phyloP scores from a whole-genome alignment of 1,284 basidiomycete species.

The Crucibulum cyathiforme region DNA sequence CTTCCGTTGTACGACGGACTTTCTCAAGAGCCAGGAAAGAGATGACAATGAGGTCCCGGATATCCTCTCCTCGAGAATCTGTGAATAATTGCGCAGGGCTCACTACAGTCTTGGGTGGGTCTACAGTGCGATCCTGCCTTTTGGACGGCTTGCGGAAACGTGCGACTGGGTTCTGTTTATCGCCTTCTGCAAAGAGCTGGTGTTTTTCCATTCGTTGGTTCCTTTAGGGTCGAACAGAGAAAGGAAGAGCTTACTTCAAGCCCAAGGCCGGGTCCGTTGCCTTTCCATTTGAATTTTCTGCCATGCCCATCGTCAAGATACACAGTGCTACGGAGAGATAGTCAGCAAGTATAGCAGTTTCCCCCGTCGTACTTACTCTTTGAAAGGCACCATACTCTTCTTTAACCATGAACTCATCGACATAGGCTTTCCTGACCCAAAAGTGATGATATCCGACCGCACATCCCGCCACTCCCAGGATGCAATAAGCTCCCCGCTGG shows the following conservation, averaged over 20 bases:
- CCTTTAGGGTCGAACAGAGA: neutral
- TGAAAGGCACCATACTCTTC: constrained; percentile 50
- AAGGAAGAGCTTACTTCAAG: constrained; percentile 35
- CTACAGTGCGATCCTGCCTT: constrained; percentile 20
- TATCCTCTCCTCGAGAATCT: constrained; percentile 37
- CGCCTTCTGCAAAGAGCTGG: constrained; percentile 44
- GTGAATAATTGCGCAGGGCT: constrained; percentile 37
- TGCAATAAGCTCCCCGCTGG: constrained; percentile 33
- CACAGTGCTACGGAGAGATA: neutral
- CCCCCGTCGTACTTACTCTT: constrained; percentile 35
- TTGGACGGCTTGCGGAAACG: constrained; percentile 38
- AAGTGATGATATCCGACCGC: constrained; percentile 37
- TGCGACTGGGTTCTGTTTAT: constrained; percentile 42
- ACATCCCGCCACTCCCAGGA: constrained; percentile 43
- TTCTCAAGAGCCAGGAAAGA: constrained; percentile 50
- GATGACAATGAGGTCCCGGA: constrained; percentile 42
- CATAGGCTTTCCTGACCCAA: constrained; percentile 28
- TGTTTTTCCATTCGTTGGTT: neutral
- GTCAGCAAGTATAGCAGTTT: too few species aligned
- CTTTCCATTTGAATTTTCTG: constrained; percentile 48
- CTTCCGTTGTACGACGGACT: constrained; percentile 27
- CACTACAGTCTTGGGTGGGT: constrained; percentile 15
- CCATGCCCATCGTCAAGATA: constrained; percentile 25
- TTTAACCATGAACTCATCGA: constrained; percentile 47
- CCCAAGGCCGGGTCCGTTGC: constrained; percentile 38